Evolutionary conservation across 768 basidiomycete genomes (phyloP).

Genomic region (Dentipellis sp.): DNA sequence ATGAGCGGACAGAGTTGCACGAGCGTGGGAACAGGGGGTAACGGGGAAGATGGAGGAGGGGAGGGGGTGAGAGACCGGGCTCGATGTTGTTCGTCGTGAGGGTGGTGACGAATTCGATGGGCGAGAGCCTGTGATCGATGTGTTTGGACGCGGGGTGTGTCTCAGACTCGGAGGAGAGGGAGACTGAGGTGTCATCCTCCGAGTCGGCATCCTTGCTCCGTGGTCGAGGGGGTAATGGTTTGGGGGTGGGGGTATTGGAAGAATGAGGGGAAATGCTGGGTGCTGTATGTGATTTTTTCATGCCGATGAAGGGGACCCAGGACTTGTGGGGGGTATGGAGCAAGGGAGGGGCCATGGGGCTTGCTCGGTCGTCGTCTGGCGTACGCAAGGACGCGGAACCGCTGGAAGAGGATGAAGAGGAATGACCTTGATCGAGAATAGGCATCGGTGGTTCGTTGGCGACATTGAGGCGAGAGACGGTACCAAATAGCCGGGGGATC

Average conservation of each 20-base stretch:
- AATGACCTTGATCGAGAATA: conserved; percentile 31
- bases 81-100: conserved; percentile 38
- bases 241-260: conserved; percentile 2
- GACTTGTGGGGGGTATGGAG: conserved; percentile 21
- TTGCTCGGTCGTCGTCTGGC: conserved; percentile 40
- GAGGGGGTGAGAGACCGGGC: conserved; percentile 29
- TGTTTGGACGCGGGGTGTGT: conserved; percentile 11
- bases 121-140: conserved; percentile 18
- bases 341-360: conserved; percentile 22
- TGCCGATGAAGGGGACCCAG: conserved; percentile 51
- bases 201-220: conserved; percentile 3
- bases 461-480: conserved; percentile 19
- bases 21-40: conserved; percentile 42
- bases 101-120: conserved; percentile 28
- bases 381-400: conserved; percentile 42
- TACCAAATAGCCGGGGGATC: conserved; percentile 7
- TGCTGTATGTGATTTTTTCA: conserved; percentile 16
- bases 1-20: conserved; percentile 27
- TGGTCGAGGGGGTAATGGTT: background rate
- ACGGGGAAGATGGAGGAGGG: conserved; percentile 31
- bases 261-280: background rate
- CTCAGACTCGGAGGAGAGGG: conserved; percentile 17
- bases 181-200: conserved; percentile 14
- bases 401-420: conserved; percentile 49
- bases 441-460: conserved; percentile 17